These are phyloP conservation scores for Corylus avellana DNA, from an alignment of 306 rosid genomes.

Conservation along the genomic window DNA sequence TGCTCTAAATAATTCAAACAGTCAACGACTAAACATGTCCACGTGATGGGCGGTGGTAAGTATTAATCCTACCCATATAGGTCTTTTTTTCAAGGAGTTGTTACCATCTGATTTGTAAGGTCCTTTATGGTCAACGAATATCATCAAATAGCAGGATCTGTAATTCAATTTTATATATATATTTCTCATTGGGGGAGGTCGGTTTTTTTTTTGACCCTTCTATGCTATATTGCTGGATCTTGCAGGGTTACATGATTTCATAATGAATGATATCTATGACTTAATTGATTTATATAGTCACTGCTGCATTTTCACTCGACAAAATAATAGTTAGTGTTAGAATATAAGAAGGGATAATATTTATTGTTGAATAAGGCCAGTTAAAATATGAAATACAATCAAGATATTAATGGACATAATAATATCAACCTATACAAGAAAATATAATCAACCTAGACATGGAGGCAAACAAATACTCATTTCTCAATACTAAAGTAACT, in stretches of 20 bases:
- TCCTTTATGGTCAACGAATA: background rate
- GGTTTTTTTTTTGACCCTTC: too few species aligned
- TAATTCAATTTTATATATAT: background rate
- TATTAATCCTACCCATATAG: background rate
- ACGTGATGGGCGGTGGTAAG: conserved; percentile 48
- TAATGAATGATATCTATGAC: background rate
- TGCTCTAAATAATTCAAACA: background rate
- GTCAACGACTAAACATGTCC: conserved; percentile 7
- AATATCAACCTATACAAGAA: too few species aligned
- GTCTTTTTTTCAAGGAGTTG: background rate
- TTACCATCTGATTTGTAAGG: background rate
- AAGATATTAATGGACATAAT: too few species aligned
- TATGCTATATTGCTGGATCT: too few species aligned
- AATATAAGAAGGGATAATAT: too few species aligned
- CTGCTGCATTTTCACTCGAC: background rate
- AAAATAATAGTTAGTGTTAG: background rate
- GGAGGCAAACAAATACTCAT: too few species aligned
- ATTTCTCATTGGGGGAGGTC: too few species aligned
- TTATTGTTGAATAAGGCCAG: too few species aligned
- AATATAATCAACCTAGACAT: too few species aligned
- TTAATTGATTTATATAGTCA: background rate
- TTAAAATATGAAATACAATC: too few species aligned
- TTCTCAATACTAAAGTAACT: background rate
- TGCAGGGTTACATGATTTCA: too few species aligned
- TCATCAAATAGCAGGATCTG: background rate